A percentile compares a stretch with the other conserved stretches of the same genome.
These are phyloP conservation scores for Trichosporon faecale DNA, from an alignment of 1,284 basidiomycete species.

Conservation along the genomic window DNA sequence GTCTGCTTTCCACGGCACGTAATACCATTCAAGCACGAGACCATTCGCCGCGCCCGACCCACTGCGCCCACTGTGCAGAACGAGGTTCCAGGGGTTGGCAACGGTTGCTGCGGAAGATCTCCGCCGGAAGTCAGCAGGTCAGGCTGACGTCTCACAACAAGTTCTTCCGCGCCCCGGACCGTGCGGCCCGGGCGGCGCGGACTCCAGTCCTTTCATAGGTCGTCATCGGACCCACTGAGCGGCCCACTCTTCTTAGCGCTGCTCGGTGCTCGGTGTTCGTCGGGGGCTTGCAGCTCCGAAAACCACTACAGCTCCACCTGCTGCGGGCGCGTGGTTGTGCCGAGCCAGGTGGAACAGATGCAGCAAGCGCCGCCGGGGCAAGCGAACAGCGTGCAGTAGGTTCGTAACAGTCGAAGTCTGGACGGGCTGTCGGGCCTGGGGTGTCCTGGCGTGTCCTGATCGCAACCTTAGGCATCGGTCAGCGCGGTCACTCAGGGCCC, in stretches of 20 bases:
- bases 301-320: no score
- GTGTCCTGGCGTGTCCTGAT: no score
- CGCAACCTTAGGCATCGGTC: neutral
- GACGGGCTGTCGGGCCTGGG: neutral
- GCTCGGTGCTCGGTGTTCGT: no score
- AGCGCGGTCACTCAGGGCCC: neutral
- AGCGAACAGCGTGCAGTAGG: no score
- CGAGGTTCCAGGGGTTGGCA: neutral
- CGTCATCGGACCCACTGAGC: no score
- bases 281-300: no score
- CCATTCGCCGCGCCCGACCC: neutral
- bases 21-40: neutral
- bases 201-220: no score
- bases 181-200: no score
- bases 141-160: neutral
- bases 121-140: no score
- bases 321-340: no score
- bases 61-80: neutral
- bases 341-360: no score
- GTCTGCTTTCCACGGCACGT: neutral
- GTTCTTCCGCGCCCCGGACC: neutral
- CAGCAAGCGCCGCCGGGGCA: neutral
- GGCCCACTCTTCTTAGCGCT: no score
- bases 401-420: neutral
- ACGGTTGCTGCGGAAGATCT: neutral